Evolutionary conservation across 2,329 filamentous ascomycete genomes (phyloP).

Genomic region (Tolypocladium endophyticum): DNA sequence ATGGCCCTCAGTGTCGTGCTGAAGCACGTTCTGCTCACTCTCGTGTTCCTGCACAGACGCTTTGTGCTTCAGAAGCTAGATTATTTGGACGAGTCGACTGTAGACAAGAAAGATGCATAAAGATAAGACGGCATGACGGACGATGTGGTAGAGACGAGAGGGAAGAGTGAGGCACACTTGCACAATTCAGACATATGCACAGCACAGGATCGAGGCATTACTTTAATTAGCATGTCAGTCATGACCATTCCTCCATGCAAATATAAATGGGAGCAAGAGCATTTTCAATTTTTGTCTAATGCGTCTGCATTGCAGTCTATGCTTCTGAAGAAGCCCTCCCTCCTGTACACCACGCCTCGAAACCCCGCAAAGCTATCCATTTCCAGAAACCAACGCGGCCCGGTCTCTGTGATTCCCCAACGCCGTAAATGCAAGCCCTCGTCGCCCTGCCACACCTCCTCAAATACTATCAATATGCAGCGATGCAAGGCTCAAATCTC

Average conservation of each 20-base stretch:
- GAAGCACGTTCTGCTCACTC: constrained; percentile 11
- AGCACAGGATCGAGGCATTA: neutral
- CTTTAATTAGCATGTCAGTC: neutral
- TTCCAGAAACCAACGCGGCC: neutral
- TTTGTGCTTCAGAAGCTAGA: constrained; percentile 16
- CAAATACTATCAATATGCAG: neutral
- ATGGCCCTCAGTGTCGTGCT: constrained; percentile 9
- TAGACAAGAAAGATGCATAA: constrained; percentile 5
- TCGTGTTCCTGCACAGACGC: constrained; percentile 14
- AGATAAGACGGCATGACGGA: too few relatives aligned
- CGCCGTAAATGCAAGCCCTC: neutral
- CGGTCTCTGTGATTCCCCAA: neutral
- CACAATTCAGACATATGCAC: neutral
- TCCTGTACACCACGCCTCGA: neutral
- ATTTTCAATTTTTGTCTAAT: neutral
- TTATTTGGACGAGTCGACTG: constrained; percentile 11
- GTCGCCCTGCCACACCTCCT: neutral
- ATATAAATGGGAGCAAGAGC: neutral
- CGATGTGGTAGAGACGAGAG: neutral
- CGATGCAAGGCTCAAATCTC: constrained; percentile 50
- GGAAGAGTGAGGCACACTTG: neutral
- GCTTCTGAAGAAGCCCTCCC: neutral
- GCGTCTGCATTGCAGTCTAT: neutral
- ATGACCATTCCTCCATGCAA: neutral
- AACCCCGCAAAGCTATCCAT: neutral